phyloP scores from a whole-genome alignment of 169 alveolate genomes.

The Eimeria tenella region DNA sequence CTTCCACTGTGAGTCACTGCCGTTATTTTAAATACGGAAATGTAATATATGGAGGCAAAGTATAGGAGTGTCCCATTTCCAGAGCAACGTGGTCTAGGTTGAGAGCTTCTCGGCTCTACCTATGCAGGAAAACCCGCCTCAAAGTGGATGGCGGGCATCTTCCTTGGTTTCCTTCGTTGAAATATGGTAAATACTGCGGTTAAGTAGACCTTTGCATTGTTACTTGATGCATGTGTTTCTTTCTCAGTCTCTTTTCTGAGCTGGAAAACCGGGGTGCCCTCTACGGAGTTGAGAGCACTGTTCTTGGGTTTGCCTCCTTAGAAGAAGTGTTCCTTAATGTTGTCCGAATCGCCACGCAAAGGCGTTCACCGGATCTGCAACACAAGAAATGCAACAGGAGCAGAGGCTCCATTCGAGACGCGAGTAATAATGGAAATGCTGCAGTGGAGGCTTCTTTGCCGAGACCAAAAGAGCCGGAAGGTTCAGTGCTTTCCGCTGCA shows the following conservation, averaged over 20 bases:
- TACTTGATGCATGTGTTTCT: not conserved
- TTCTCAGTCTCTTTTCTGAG: constrained; percentile 61
- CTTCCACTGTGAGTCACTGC: constrained; percentile 51
- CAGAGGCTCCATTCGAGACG: not conserved
- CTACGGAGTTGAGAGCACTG: constrained; percentile 64
- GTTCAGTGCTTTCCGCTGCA: too few relatives aligned
- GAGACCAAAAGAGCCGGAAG: too few relatives aligned
- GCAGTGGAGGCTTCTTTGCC: too few relatives aligned
- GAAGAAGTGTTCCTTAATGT: constrained; percentile 70
- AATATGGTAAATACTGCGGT: too few relatives aligned
- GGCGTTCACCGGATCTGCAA: not conserved
- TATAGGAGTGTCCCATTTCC: too few relatives aligned
- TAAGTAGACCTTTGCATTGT: too few relatives aligned
- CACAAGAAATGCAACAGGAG: not conserved
- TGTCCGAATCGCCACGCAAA: not conserved
- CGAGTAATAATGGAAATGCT: not conserved
- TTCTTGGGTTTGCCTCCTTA: constrained; percentile 56
- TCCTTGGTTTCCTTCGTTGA: too few relatives aligned
- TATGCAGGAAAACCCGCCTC: not conserved
- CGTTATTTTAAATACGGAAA: too few relatives aligned
- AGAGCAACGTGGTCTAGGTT: too few relatives aligned
- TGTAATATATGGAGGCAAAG: too few relatives aligned
- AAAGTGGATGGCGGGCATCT: not conserved
- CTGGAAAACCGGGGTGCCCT: not conserved
- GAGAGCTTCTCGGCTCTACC: too few relatives aligned